Conservation (phyloP, 768 basidiomycete genomes). For the Russula lepida region DNA sequence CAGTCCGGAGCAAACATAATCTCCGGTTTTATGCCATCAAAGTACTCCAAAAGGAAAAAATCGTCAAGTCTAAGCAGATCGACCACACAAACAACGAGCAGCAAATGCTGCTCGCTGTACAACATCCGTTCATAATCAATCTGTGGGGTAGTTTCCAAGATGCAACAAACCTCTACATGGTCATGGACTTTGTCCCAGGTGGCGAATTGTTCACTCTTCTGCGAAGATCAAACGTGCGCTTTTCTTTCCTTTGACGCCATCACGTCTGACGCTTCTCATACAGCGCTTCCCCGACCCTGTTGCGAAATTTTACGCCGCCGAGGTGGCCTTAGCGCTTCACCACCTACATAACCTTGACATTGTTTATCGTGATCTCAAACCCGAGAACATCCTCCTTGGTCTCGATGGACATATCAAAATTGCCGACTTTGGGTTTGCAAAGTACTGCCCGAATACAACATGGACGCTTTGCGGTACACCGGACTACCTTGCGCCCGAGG, state of each 20-base stretch:
- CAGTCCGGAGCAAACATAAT: constrained; percentile 88
- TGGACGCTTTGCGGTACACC: constrained; percentile 96
- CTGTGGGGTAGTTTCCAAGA: constrained; percentile 97
- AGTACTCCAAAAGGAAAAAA: constrained; percentile 87
- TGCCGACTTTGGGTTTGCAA: constrained; percentile 96
- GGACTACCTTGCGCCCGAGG: constrained; percentile 96
- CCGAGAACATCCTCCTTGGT: constrained; percentile 90
- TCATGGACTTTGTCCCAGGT: constrained; percentile 94
- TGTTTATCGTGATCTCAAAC: constrained; percentile 96
- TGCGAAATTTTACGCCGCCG: constrained; percentile 95
- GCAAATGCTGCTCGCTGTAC: constrained; percentile 71
- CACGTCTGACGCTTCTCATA: constrained; percentile 29
- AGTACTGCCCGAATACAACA: constrained; percentile 75
- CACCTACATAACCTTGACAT: constrained; percentile 82
- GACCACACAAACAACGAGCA: constrained; percentile 98
- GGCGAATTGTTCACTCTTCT: constrained; percentile 94
- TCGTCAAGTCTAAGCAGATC: constrained; percentile 88
- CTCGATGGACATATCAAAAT: constrained; percentile 96
- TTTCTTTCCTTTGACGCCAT: neutral
- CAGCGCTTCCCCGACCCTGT: constrained; percentile 95
- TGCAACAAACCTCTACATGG: constrained; percentile 88
- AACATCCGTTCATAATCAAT: constrained; percentile 92
- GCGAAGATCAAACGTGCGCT: constrained; percentile 75
- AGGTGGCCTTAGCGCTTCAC: constrained; percentile 87
- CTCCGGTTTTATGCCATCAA: constrained; percentile 96